These are phyloP conservation scores for Juglanconis oblonga DNA, from an alignment of 2,329 filamentous ascomycete species.

Conservation along the genomic window DNA sequence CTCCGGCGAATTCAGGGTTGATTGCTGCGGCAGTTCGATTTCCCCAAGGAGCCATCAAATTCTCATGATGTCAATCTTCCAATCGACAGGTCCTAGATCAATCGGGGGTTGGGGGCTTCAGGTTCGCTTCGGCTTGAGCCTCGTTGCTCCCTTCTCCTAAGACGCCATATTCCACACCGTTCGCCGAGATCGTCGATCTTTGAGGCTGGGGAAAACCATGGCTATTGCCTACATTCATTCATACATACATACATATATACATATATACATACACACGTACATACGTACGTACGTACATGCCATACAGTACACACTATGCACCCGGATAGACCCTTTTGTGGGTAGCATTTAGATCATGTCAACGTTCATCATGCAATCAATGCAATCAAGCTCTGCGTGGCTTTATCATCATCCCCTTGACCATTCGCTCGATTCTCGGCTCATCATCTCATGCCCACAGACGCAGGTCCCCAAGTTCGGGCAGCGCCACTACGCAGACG, in stretches of 20 bases:
- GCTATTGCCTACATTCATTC: conserved; percentile 60
- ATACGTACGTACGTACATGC: too few relatives aligned
- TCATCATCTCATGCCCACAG: neutral
- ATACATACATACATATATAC: neutral
- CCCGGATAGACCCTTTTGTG: too few relatives aligned
- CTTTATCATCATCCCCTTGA: too few relatives aligned
- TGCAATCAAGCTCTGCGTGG: too few relatives aligned
- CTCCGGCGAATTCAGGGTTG: conserved; percentile 64
- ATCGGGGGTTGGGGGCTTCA: conserved; percentile 60
- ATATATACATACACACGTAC: too few relatives aligned
- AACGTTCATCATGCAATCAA: too few relatives aligned
- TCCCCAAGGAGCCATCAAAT: conserved; percentile 74
- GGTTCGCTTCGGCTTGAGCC: conserved; percentile 71
- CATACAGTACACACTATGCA: too few relatives aligned
- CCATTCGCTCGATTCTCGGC: too few relatives aligned
- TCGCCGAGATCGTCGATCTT: conserved; percentile 85
- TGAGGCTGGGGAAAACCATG: conserved; percentile 95
- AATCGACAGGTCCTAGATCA: conserved; percentile 94
- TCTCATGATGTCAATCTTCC: conserved; percentile 80
- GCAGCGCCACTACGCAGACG: conserved; percentile 19
- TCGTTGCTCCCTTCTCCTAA: conserved; percentile 54
- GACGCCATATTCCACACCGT: conserved; percentile 87
- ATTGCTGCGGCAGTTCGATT: conserved; percentile 86
- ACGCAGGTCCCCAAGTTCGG: neutral
- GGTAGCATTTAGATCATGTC: too few relatives aligned